phyloP scores from a whole-genome alignment of 176 grass and related monocot genomes.

The Alloteropsis semialata region DNA sequence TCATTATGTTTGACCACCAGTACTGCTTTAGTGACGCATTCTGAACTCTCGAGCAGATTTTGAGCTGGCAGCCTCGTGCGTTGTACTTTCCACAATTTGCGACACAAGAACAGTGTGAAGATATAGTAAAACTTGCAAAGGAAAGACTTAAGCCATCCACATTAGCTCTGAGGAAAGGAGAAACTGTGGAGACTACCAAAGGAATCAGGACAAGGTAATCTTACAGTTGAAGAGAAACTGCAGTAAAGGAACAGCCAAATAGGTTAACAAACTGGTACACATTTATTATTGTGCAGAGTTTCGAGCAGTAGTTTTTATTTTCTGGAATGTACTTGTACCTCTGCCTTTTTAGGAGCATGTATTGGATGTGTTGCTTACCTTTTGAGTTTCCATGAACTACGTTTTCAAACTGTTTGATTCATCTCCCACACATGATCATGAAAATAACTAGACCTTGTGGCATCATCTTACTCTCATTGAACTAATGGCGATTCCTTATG shows the following conservation, averaged over 20 bases:
- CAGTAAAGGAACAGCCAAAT: not conserved
- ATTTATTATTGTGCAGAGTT: conserved; percentile 9
- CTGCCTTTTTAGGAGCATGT: not conserved
- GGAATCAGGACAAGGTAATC: conserved; percentile 96
- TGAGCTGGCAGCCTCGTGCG: conserved; percentile 94
- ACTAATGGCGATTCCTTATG: conserved; percentile 14
- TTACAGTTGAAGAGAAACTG: not conserved
- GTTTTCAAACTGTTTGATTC: not conserved
- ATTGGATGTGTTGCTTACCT: not conserved
- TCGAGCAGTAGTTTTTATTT: not conserved
- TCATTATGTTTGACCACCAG: not conserved
- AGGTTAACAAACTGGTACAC: not conserved
- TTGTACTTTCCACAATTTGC: conserved; percentile 90
- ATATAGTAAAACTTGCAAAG: conserved; percentile 68
- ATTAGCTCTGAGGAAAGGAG: conserved; percentile 85
- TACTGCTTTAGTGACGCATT: conserved; percentile 23
- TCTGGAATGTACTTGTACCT: not conserved
- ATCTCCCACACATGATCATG: not conserved
- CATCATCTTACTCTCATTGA: not conserved
- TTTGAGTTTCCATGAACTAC: not conserved
- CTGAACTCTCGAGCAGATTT: conserved; percentile 63
- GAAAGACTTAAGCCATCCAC: conserved; percentile 76
- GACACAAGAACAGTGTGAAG: conserved; percentile 74
- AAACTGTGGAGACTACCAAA: conserved; percentile 74
- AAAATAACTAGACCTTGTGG: not conserved